Percentiles rank a stretch among this genome's conserved stretches.
phyloP scores from a whole-genome alignment of 2,329 filamentous ascomycete genomes.

The Raffaelea arxii region DNA sequence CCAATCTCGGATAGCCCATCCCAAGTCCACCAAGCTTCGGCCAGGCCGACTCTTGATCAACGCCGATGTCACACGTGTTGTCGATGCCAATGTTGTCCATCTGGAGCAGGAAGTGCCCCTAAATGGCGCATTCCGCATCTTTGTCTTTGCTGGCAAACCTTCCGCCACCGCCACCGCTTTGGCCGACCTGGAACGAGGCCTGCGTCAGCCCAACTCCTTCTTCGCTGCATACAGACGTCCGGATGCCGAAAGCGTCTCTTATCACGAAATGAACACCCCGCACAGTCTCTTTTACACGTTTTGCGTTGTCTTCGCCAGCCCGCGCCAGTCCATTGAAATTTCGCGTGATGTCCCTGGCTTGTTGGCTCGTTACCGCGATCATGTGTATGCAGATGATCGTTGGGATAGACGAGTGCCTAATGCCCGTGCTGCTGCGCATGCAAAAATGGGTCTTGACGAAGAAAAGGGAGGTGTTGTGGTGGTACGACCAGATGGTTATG shows the following conservation, averaged over 20 bases:
- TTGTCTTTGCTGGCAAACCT: conserved; percentile 70
- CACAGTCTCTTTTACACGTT: conserved; percentile 76
- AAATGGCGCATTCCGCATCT: conserved; percentile 81
- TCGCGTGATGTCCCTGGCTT: conserved; percentile 57
- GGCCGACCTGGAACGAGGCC: conserved; percentile 55
- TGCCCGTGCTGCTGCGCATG: conserved; percentile 66
- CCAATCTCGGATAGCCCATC: conserved; percentile 59
- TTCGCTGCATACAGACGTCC: conserved; percentile 54
- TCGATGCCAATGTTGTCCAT: conserved; percentile 82
- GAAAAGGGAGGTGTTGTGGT: conserved; percentile 71
- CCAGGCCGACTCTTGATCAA: conserved; percentile 70
- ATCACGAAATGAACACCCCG: conserved; percentile 77
- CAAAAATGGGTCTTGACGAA: conserved; percentile 73
- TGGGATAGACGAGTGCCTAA: conserved; percentile 61
- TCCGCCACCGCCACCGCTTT: conserved; percentile 52
- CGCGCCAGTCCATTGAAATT: conserved; percentile 63
- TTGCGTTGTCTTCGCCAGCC: conserved; percentile 62
- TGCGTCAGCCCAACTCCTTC: conserved; percentile 62
- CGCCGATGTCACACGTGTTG: conserved; percentile 73
- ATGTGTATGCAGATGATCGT: conserved; percentile 79
- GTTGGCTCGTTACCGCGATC: conserved; percentile 66
- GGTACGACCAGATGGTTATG: conserved; percentile 79
- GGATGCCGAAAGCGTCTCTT: conserved; percentile 53
- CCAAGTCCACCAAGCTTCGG: conserved; percentile 53
- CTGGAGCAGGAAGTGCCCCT: conserved; percentile 83